These are phyloP conservation scores for Megacollybia marginata DNA, from an alignment of 768 basidiomycete species.

Conservation along the genomic window DNA sequence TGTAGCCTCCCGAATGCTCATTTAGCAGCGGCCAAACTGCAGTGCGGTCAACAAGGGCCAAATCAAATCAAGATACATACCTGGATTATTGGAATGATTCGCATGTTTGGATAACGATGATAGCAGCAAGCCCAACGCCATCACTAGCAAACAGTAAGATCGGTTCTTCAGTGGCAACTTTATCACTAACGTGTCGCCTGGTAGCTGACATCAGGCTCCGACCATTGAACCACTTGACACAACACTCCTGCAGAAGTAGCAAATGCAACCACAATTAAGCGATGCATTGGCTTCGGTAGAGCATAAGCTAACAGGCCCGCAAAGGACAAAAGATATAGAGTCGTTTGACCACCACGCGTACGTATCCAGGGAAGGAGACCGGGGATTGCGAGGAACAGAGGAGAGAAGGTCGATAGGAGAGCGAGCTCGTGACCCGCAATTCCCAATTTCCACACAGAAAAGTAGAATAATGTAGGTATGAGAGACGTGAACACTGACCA, in stretches of 20 bases:
- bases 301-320: conserved; percentile 47
- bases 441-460: conserved; percentile 86
- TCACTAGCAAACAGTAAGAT: conserved; percentile 32
- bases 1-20: conserved; percentile 58
- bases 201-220: conserved; percentile 33
- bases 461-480: conserved; percentile 80
- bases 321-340: conserved; percentile 42
- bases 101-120: conserved; percentile 67
- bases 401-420: conserved; percentile 64
- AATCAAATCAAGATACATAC: conserved; percentile 24
- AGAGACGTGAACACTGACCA: conserved; percentile 82
- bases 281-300: conserved; percentile 40
- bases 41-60: not conserved
- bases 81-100: conserved; percentile 77
- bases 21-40: conserved; percentile 77
- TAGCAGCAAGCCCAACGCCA: conserved; percentile 57
- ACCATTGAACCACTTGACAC: conserved; percentile 48
- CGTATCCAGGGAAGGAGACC: conserved; percentile 37
- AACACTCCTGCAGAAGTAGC: conserved; percentile 46
- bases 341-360: conserved; percentile 40
- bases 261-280: conserved; percentile 49
- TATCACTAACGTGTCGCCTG: conserved; percentile 39
- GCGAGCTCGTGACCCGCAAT: conserved; percentile 79
- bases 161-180: not conserved
- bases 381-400: conserved; percentile 46